These are phyloP conservation scores for Exserohilum turcica DNA, from an alignment of 2,329 filamentous ascomycete species.

Conservation along the genomic window DNA sequence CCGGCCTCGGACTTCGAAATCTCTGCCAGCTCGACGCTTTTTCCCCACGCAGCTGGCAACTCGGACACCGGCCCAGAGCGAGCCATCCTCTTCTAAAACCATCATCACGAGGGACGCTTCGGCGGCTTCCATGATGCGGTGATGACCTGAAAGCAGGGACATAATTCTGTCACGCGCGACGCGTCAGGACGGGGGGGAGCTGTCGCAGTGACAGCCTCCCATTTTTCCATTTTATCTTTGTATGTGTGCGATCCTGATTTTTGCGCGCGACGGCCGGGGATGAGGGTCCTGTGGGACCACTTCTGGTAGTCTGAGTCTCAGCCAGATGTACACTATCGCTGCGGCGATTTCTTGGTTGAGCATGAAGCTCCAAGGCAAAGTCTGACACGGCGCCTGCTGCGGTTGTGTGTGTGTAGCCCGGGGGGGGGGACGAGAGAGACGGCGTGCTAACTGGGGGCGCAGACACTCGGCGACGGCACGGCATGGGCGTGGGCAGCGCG, in stretches of 20 bases:
- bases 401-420: not conserved
- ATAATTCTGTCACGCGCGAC: constrained; percentile 46
- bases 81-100: constrained; percentile 76
- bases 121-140: constrained; percentile 67
- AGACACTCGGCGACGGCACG: not conserved
- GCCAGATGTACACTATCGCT: constrained; percentile 42
- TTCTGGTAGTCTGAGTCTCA: constrained; percentile 49
- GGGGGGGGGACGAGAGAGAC: not conserved
- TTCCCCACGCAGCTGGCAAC: constrained; percentile 69
- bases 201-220: too few relatives aligned
- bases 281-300: constrained; percentile 43
- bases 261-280: constrained; percentile 25
- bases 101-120: constrained; percentile 73
- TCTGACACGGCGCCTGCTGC: constrained; percentile 30
- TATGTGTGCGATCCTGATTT: constrained; percentile 26
- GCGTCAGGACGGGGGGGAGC: constrained; percentile 18
- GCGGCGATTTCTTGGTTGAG: constrained; percentile 42
- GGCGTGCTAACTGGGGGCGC: constrained; percentile 15
- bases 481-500: too few relatives aligned
- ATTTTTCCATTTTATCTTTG: too few relatives aligned
- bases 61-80: constrained; percentile 74
- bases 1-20: constrained; percentile 76
- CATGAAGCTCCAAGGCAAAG: constrained; percentile 45
- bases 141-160: constrained; percentile 71
- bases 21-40: constrained; percentile 63